A percentile compares a stretch with the other conserved stretches of the same genome.
Conservation (phyloP, 352 stramenopile genomes). For the Saprolegnia parasitica region DNA sequence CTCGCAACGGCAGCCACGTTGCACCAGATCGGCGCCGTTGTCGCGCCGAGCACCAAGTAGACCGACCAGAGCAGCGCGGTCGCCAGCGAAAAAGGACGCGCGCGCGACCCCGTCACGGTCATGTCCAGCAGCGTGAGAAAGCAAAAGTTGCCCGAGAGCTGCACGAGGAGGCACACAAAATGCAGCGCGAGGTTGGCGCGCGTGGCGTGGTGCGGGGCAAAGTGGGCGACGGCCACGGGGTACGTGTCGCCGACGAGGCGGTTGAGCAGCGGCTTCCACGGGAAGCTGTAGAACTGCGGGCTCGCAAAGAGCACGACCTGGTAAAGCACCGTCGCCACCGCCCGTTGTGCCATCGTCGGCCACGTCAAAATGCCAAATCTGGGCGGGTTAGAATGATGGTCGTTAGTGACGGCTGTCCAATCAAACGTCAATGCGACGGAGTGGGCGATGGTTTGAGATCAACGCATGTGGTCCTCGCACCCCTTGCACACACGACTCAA, state of each 20-base stretch:
- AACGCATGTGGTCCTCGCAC: no score
- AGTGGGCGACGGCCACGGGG: conserved; percentile 8
- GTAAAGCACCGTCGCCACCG: no score
- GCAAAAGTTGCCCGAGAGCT: conserved; percentile 24
- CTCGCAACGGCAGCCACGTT: background rate
- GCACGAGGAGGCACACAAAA: conserved; percentile 9
- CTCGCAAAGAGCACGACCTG: conserved; percentile 6
- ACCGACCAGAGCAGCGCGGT: background rate
- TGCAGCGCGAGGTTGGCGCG: conserved; percentile 12
- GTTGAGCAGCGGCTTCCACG: conserved; percentile 22
- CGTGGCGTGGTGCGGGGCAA: background rate
- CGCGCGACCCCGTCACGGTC: background rate
- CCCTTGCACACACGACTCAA: no score
- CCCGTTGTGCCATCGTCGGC: no score
- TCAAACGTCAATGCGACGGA: no score
- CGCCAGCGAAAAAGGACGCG: background rate
- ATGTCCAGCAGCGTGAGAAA: conserved; percentile 3
- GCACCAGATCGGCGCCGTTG: conserved; percentile 4
- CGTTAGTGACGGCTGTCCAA: no score
- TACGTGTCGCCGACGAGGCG: conserved; percentile 8
- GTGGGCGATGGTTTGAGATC: no score
- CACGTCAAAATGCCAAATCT: no score
- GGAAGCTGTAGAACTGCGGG: conserved; percentile 24
- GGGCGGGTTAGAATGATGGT: no score
- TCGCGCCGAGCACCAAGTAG: conserved; percentile 6